Evolutionary conservation across 805 yeast species (phyloP).

Genomic region (Kuraishia ogatae): DNA sequence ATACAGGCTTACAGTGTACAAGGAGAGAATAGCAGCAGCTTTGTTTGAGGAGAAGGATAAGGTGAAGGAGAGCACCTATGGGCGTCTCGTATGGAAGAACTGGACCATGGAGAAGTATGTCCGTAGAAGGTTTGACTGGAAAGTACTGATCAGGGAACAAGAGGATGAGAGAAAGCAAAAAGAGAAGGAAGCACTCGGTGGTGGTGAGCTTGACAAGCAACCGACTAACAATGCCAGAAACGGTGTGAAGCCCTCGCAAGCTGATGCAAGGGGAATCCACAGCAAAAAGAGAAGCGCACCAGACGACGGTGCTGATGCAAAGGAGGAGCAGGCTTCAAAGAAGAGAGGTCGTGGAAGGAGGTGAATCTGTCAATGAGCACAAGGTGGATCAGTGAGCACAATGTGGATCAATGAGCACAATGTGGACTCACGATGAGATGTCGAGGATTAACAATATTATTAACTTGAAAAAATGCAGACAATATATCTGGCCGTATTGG

Average conservation of each 20-base stretch:
- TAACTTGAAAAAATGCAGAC: no score
- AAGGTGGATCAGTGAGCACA: no score
- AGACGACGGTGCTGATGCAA: background rate
- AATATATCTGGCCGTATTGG: no score
- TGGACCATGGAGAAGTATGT: conserved; percentile 81
- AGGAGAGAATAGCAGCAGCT: conserved; percentile 76
- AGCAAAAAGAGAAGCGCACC: background rate
- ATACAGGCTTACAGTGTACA: conserved; percentile 66
- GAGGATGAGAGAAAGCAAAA: background rate
- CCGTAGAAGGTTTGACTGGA: conserved; percentile 81
- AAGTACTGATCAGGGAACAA: conserved; percentile 45
- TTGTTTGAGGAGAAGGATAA: conserved; percentile 48
- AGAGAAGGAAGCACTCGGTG: background rate
- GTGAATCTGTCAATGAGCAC: background rate
- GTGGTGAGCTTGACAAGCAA: no score
- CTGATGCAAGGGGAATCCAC: background rate
- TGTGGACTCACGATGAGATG: no score
- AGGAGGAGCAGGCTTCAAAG: background rate
- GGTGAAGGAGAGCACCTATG: conserved; percentile 81
- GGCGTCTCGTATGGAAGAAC: conserved; percentile 89
- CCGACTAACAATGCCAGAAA: no score
- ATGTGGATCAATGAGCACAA: no score
- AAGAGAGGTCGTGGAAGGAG: background rate
- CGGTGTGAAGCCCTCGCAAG: no score
- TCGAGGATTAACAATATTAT: no score